Base-by-base conservation (phyloP, 129 eudicot genomes). In the Lactuca sativa region DNA sequence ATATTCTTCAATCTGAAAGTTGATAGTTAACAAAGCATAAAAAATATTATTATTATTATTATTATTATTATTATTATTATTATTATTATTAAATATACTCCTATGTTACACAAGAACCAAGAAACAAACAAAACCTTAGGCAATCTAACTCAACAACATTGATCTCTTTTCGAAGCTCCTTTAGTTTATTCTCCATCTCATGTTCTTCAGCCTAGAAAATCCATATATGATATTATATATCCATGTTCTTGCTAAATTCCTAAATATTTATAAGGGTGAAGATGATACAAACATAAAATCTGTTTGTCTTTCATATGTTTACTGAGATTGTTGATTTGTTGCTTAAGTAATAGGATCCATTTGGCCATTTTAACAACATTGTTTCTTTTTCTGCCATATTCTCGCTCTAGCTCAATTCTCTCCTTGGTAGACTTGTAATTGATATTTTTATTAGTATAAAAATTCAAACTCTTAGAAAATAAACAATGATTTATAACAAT, bases 191-290 rank as follows among this genome's bases (percentile, higher is more conserved):
- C 79, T 80, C 86, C 86, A 92, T 78, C 83, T 88, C 96, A 69
- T 44, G 73, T 61, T 86, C 95, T 88, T 92, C 98, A 25, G 91
- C 96, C 98, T 92, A 77, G 59, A 73, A 37, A 71, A 66, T 54
- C 51, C 51, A 67, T 16, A 68, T 57, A 48, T 41, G 25, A 52
- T 56, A 74, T 12, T 15, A 56, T 16, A 44, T n/a, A 21, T 36
- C 52, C 41, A n/a, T 61, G 18, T 34, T 36, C 1, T 13, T 51
- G 31, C 48, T 31, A 48, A 25, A 15, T 13, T 47, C 0, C n/a
- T 47, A 47, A 47, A 47, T 11, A 47, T 47, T 43, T 47, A 12
- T 12, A 47, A 1, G 62, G 6, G 32, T 34, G 25, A 72, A 15
- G 58, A 31, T 68, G 15, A 40, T 18, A 41, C 18, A 54, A 37